Evolutionary conservation across 1,139 yeast species (phyloP).

Genomic region (Saccharomyces uvarum): DNA sequence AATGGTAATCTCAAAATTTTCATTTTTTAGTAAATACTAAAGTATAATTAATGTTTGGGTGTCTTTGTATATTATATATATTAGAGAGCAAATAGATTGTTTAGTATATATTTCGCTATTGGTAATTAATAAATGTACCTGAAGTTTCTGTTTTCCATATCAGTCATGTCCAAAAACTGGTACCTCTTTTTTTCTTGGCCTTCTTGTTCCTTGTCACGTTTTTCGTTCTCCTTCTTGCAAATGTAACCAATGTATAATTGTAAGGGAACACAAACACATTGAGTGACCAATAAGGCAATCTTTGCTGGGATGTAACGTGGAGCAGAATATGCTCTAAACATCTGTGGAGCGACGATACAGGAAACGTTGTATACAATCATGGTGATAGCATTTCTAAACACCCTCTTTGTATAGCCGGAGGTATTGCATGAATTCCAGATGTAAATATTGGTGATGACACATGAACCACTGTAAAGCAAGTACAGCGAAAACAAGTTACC

Average conservation of each 20-base stretch:
- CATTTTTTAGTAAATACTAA: neutral
- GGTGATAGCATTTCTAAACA: slow-evolving; percentile 50
- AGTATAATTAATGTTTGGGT: neutral
- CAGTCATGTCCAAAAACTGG: slow-evolving; percentile 61
- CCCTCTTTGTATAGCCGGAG: slow-evolving; percentile 65
- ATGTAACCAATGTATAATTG: slow-evolving; percentile 34
- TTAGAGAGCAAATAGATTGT: neutral
- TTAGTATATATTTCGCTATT: neutral
- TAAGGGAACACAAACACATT: slow-evolving; percentile 34
- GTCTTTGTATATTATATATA: neutral
- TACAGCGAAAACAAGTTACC: slow-evolving; percentile 34
- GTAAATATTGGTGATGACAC: slow-evolving; percentile 35
- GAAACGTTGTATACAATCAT: slow-evolving; percentile 62
- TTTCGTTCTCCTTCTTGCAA: slow-evolving; percentile 36
- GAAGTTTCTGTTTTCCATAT: slow-evolving; percentile 56
- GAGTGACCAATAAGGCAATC: slow-evolving; percentile 40
- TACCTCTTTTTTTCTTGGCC: slow-evolving; percentile 27
- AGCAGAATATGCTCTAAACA: slow-evolving; percentile 46
- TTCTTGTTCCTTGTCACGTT: slow-evolving; percentile 36
- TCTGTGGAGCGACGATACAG: slow-evolving; percentile 65
- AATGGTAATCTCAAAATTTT: neutral
- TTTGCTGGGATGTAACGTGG: slow-evolving; percentile 48
- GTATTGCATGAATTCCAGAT: slow-evolving; percentile 41
- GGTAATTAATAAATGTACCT: slow-evolving; percentile 37
- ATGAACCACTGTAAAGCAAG: slow-evolving; percentile 36